Conservation (phyloP, 2,329 filamentous ascomycete species). For the Diplodia corticola region DNA sequence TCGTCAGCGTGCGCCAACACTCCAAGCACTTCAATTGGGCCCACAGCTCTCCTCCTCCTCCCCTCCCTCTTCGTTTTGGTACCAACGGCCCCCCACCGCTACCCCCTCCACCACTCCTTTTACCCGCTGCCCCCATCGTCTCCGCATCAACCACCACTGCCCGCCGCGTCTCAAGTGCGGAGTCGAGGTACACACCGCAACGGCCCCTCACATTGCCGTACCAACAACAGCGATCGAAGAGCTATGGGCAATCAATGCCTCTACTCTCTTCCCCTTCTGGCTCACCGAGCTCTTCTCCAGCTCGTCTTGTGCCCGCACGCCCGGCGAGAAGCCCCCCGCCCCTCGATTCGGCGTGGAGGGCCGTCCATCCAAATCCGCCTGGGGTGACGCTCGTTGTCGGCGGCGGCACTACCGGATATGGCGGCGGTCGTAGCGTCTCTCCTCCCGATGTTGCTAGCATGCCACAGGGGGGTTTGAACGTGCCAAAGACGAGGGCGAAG, state of each 20-base stretch:
- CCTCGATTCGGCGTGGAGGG: constrained; percentile 37
- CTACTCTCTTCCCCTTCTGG: not conserved
- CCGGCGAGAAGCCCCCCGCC: constrained; percentile 30
- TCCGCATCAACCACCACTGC: constrained; percentile 23
- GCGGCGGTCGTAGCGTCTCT: not conserved
- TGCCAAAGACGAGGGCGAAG: not conserved
- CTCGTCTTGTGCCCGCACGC: constrained; percentile 1
- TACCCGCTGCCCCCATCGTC: constrained; percentile 24
- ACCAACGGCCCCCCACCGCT: constrained; percentile 27
- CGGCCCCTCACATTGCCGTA: not conserved
- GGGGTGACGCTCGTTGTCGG: not conserved
- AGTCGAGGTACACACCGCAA: constrained; percentile 25
- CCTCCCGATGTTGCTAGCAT: not conserved
- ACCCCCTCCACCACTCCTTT: constrained; percentile 34
- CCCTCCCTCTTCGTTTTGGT: constrained; percentile 29
- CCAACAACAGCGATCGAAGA: not conserved
- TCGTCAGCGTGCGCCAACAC: not conserved
- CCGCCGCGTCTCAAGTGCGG: not conserved
- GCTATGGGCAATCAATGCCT: constrained; percentile 3
- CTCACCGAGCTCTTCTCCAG: constrained; percentile 28
- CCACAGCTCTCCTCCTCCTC: not conserved
- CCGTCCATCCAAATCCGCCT: constrained; percentile 33
- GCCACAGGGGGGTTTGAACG: not conserved
- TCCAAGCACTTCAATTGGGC: not conserved
- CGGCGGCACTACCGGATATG: not conserved